phyloP scores from a whole-genome alignment of 176 grass and related monocot genomes.

The Oryza officinalis region DNA sequence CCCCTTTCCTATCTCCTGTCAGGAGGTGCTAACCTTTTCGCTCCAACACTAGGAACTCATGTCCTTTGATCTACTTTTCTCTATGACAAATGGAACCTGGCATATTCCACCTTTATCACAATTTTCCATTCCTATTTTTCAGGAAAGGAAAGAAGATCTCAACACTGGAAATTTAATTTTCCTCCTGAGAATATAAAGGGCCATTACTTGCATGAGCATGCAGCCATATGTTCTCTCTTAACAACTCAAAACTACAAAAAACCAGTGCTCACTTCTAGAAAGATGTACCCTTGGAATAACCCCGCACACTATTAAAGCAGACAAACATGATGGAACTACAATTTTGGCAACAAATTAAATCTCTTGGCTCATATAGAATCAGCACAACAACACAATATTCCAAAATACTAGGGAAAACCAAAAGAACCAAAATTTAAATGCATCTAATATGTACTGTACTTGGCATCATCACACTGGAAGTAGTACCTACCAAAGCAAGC shows the following conservation, averaged over 20 bases:
- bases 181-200: not conserved
- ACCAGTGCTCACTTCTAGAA: not conserved
- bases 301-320: not conserved
- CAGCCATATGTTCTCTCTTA: not conserved
- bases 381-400: not conserved
- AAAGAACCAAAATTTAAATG: not conserved
- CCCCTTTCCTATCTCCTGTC: not conserved
- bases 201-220: not conserved
- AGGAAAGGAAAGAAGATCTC: not conserved
- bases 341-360: slow-evolving; percentile 16
- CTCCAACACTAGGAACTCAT: not conserved
- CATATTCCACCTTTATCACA: not conserved
- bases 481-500: not conserved
- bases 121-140: not conserved
- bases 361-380: not conserved
- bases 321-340: not conserved
- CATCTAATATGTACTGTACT: not conserved
- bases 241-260: not conserved
- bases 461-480: not conserved
- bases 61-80: not conserved
- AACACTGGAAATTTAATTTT: not conserved
- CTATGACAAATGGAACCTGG: not conserved
- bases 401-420: not conserved
- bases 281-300: not conserved
- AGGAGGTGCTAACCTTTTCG: not conserved